Evolutionary conservation across 1,284 basidiomycete species (phyloP).

Genomic region (Blastosporella zonata): DNA sequence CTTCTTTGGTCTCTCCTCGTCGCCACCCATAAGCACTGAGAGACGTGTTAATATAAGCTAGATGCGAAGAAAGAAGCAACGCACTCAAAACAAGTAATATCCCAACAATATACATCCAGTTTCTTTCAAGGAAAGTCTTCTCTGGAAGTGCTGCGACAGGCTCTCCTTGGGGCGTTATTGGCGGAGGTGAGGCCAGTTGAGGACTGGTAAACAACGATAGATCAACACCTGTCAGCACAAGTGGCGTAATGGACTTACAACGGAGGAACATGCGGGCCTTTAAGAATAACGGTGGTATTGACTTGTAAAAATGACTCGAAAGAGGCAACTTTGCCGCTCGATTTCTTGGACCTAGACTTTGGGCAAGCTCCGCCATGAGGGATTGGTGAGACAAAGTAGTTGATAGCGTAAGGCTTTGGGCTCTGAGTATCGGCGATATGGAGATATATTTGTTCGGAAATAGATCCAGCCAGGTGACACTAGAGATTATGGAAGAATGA

Average conservation of each 20-base stretch:
- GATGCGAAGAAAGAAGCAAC: conserved; percentile 25
- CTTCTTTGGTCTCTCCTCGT: conserved; percentile 26
- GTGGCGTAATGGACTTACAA: conserved; percentile 40
- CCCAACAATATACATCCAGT: conserved; percentile 79
- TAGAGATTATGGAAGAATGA: conserved; percentile 15
- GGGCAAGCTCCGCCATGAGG: conserved; percentile 67
- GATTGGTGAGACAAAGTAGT: conserved; percentile 67
- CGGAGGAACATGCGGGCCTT: conserved; percentile 48
- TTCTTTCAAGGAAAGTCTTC: conserved; percentile 83
- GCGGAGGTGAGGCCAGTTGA: conserved; percentile 61
- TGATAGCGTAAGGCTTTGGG: conserved; percentile 55
- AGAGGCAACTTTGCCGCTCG: conserved; percentile 17
- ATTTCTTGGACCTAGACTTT: conserved; percentile 30
- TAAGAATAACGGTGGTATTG: conserved; percentile 56
- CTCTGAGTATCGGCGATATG: conserved; percentile 43
- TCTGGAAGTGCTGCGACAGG: conserved; percentile 60
- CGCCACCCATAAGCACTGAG: conserved; percentile 26
- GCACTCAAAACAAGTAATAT: conserved; percentile 57
- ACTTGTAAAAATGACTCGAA: conserved; percentile 33
- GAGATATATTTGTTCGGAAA: conserved; percentile 56
- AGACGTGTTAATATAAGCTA: not conserved
- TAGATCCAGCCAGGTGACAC: conserved; percentile 60
- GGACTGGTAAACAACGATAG: conserved; percentile 43
- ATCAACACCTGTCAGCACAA: conserved; percentile 3
- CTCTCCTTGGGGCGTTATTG: conserved; percentile 63